These are phyloP conservation scores for Rhizopogon rudus DNA, from an alignment of 768 basidiomycete species.

Conservation along the genomic window DNA sequence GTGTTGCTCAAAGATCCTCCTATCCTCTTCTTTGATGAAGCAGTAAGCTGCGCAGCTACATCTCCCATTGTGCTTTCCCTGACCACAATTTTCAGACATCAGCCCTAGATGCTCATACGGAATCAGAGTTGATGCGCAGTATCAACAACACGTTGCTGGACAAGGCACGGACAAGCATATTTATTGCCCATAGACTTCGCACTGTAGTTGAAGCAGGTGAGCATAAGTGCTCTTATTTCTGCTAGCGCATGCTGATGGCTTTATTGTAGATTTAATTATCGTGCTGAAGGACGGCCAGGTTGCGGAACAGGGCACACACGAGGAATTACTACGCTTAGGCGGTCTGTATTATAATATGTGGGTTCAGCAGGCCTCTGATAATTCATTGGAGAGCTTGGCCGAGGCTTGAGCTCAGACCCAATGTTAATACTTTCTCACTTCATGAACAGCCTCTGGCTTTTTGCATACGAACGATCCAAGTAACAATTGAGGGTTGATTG, in stretches of 20 bases:
- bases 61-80: conserved; percentile 1
- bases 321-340: conserved; percentile 65
- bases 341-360: conserved; percentile 83
- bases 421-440: neutral
- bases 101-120: conserved; percentile 92
- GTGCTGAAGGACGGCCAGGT: conserved; percentile 90
- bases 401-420: conserved; percentile 1
- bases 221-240: conserved; percentile 12
- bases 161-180: conserved; percentile 86
- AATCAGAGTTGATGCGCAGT: conserved; percentile 92
- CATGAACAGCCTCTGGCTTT: too few relatives aligned
- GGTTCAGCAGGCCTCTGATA: conserved; percentile 58
- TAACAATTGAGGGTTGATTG: too few relatives aligned
- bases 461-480: too few relatives aligned
- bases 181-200: conserved; percentile 90
- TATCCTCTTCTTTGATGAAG: conserved; percentile 98
- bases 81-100: conserved; percentile 60
- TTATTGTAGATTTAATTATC: conserved; percentile 74
- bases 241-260: neutral
- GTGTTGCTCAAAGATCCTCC: conserved; percentile 91
- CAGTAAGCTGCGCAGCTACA: conserved; percentile 49
- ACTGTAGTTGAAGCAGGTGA: conserved; percentile 88
- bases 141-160: conserved; percentile 77
- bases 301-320: conserved; percentile 91
- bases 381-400: conserved; percentile 10